Evolutionary conservation across 75 land plant species (phyloP), one percentile per base, ranked within the genome.

Genomic region (Picea sitchensis): DNA sequence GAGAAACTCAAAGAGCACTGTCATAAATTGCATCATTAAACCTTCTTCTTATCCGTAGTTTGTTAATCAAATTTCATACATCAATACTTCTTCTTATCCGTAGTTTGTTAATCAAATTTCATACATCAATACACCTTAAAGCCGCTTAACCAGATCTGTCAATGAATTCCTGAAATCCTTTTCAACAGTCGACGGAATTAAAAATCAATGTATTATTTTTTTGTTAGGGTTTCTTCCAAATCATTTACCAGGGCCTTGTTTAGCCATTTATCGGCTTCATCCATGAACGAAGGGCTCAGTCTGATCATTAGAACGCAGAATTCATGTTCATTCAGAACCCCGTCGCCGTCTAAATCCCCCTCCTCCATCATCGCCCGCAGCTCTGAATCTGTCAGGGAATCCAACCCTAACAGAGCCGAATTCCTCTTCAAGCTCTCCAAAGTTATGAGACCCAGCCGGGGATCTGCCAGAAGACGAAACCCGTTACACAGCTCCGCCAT

Each of bases 401-500:
- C 75, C 73, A 93, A 68, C 34, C 93, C 93, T 54, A 91, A 62
- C 63, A 78, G n/a, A 12, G 80, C 79, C 4, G 90, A 76, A 63
- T 90, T 89, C 68, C 60, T 84, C 87, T 80, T 87, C 84, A 93
- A 78, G 84, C 96, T 93, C 68, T 84, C 87, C 30, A 89, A 74
- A 2, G 96, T 93, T 77, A 93, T 93, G 64, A 89, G 61, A 4
- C 84, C 83, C 38, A 69, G 79, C 26, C 71, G 69, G 12, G 80
- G 65, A 73, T 91, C 94, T 76, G 81, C 85, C 61, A 93, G 78
- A 73, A 88, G 79, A 51, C 72, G 78, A 59, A 93, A 93, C 71
- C 94, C 94, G 11, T 90, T 91, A 81, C 86, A 86, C 13, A 93
- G 89, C 89, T 93, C 96, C 75, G 44, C 78, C 88, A 93, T 80